Base-by-base conservation (phyloP, 1,139 yeast species). In the Protomyces lactucae-debilis region DNA sequence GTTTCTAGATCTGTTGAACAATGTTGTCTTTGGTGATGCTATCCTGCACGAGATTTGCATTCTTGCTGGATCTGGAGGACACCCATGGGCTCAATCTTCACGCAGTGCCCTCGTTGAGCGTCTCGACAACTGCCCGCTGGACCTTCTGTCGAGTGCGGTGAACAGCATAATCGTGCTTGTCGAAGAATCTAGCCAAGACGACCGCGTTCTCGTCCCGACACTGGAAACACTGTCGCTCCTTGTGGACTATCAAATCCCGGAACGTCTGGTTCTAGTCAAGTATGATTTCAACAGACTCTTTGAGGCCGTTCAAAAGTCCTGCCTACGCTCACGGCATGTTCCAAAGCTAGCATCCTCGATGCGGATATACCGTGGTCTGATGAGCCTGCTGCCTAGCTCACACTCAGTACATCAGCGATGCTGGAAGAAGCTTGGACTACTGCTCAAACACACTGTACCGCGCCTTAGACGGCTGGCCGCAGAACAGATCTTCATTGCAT, bases 261-360 rank as follows among this genome's bases (percentile, higher is more conserved):
- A 43, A 18, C 21, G 48, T 16, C 43, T 59, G 12, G 10, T 21
- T 12, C 12, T 25, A 9, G 35, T 14, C 43, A 12, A 25, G 12
- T 28, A 37, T 21, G 56, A 52, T 9, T 52, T 28, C 28, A 43
- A 56, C 16, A 12, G 4, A 9, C 16, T 59, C 4, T 59, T 59
- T 18, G 48, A 39, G 21, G 48, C 43, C 25, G 46, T 59, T 16
- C 63, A 59, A 28, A 18, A n/a, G 3, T 14, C 52, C 14, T 35
- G 56, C n/a, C 46, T 25, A 18, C 53, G 56, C 16, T 35, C 57
- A 6, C 25, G 65, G n/a, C 56, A 39, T 39, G 28, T 61, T 5
- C 53, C 65, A n/a, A 61, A 61, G 45, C 39, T 61, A 18, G 46
- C 43, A 25, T 61, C 60, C 21, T 37, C 55, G 2, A 23, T 51